A percentile compares a stretch with the other conserved stretches of the same genome.
Conservation (phyloP, 2,329 filamentous ascomycete species). For the Talaromyces sp. region DNA sequence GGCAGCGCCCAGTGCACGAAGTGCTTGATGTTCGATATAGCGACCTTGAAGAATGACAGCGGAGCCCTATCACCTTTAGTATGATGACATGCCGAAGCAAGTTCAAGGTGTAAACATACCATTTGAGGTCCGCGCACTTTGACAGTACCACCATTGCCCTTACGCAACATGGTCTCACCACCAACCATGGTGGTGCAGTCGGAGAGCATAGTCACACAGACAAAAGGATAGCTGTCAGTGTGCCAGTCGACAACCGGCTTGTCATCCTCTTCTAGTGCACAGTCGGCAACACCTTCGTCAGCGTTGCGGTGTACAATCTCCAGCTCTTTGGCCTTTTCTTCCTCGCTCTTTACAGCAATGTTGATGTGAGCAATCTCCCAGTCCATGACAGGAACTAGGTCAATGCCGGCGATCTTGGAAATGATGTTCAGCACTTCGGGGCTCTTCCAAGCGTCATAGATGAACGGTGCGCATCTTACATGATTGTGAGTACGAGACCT, state of each 20-base stretch:
- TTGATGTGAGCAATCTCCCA: constrained; percentile 57
- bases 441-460: constrained; percentile 59
- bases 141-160: constrained; percentile 50
- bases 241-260: constrained; percentile 61
- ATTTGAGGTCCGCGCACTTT: constrained; percentile 59
- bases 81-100: neutral
- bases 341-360: constrained; percentile 50
- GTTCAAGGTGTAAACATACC: constrained; percentile 38
- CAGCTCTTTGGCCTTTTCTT: constrained; percentile 45
- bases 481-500: neutral
- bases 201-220: constrained; percentile 66
- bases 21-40: constrained; percentile 63
- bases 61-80: constrained; percentile 49
- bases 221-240: constrained; percentile 63
- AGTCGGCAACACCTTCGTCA: constrained; percentile 43
- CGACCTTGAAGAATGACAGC: constrained; percentile 64
- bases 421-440: constrained; percentile 49
- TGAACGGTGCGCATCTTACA: constrained; percentile 59
- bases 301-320: constrained; percentile 35
- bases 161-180: constrained; percentile 61
- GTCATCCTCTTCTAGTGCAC: constrained; percentile 44
- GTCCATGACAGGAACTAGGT: constrained; percentile 53
- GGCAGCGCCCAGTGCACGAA: constrained; percentile 54
- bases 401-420: constrained; percentile 53
- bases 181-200: constrained; percentile 62